Base-by-base conservation (phyloP, 2,329 filamentous ascomycete species). In the Ascochyta clinopodiicola region DNA sequence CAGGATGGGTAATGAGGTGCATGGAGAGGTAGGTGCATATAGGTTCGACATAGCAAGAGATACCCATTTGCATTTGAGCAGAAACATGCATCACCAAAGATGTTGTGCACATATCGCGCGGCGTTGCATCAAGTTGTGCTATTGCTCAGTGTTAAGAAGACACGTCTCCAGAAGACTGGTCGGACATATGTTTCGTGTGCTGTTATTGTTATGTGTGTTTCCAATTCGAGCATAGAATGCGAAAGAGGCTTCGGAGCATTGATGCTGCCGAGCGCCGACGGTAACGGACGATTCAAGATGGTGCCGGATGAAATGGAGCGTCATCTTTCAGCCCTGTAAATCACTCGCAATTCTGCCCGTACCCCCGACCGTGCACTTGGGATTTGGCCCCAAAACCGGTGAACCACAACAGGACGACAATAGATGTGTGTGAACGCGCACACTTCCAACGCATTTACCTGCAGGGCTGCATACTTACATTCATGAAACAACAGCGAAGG, bases 361-460 rank as follows among this genome's bases (percentile, higher is more conserved):
- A 35, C 46, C 21, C 22, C 19, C 21, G 13, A 34, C 31, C 42
- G 21, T 24, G 32, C 47, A 47, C n/a, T 50, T 36, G 52, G 43
- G 31, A 34, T 42, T 42, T 34, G 19, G 42, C 55, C 45, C 49
- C 50, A 36, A 57, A 57, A 57, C 55, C 55, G 55, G 55, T 57
- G 55, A 57, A 49, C 55, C 42, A 46, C 50, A 49, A 43, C 43
- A 37, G 40, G 45, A 44, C 31, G 42, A 38, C 46, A 40, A 40
- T 35, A 21, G 48, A 38, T 24, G 35, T 48, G 35, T 48, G 37
- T 31, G 35, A 42, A 51, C 32, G 45, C 55, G 39, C 45, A 44
- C 48, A 44, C 48, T 44, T 50, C 39, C 37, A 46, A 7, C 15
- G 47, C 27, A 21, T 47, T 51, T 31, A 43, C 55, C 40, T 50